These are phyloP conservation scores for Cordyceps tenuipes DNA, from an alignment of 2,329 filamentous ascomycete genomes.

Conservation along the genomic window DNA sequence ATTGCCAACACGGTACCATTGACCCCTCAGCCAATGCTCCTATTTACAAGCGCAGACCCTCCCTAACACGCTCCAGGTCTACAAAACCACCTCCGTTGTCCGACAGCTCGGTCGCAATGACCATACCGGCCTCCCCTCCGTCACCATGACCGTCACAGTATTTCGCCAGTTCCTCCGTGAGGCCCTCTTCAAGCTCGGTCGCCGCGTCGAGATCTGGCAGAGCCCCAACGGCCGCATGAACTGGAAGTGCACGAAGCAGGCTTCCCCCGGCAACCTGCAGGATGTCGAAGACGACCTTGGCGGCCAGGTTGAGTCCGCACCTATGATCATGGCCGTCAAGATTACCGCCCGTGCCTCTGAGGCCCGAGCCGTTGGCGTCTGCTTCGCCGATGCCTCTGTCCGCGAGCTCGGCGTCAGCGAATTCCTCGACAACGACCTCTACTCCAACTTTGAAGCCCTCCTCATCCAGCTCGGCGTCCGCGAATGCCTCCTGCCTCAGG, in stretches of 20 bases:
- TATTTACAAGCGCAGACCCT: neutral
- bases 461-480: slow-evolving; percentile 94
- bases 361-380: slow-evolving; percentile 81
- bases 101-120: slow-evolving; percentile 80
- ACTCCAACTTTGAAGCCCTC: slow-evolving; percentile 94
- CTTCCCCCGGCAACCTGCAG: slow-evolving; percentile 91
- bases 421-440: slow-evolving; percentile 97
- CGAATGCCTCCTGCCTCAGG: slow-evolving; percentile 80
- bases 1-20: slow-evolving; percentile 63
- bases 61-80: slow-evolving; percentile 49
- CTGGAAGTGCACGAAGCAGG: slow-evolving; percentile 87
- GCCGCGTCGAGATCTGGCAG: slow-evolving; percentile 84
- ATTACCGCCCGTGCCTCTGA: slow-evolving; percentile 81
- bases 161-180: slow-evolving; percentile 94
- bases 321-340: slow-evolving; percentile 92
- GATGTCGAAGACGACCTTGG: slow-evolving; percentile 95
- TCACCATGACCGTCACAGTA: slow-evolving; percentile 91
- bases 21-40: neutral
- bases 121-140: slow-evolving; percentile 78
- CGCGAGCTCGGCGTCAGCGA: slow-evolving; percentile 93
- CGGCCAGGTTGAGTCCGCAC: slow-evolving; percentile 75
- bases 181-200: slow-evolving; percentile 83
- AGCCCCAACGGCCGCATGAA: slow-evolving; percentile 69
- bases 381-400: slow-evolving; percentile 95
- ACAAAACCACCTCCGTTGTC: slow-evolving; percentile 95